Evolutionary conservation across 2,329 filamentous ascomycete genomes (phyloP).

Genomic region (Onygenales sp.): DNA sequence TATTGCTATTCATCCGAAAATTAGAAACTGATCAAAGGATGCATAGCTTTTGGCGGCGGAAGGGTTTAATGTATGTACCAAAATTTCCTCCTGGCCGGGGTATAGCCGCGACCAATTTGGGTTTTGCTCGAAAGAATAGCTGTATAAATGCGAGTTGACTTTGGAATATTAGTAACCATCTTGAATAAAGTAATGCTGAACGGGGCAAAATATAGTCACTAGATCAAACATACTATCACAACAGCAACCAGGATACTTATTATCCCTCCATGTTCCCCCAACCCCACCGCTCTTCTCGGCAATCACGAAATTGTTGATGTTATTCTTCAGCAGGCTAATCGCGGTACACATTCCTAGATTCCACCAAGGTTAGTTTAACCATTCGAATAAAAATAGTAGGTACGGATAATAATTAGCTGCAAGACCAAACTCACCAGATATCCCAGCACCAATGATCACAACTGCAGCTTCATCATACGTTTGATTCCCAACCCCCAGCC

Average conservation of each 20-base stretch:
- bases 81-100: slow-evolving; percentile 52
- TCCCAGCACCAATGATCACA: slow-evolving; percentile 48
- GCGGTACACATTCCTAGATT: slow-evolving; percentile 45
- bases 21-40: not conserved
- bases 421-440: slow-evolving; percentile 33
- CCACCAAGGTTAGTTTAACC: not conserved
- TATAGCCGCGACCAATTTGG: slow-evolving; percentile 49
- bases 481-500: slow-evolving; percentile 30
- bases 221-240: slow-evolving; percentile 35
- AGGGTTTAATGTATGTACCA: slow-evolving; percentile 22
- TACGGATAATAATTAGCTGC: not conserved
- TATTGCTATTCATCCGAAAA: slow-evolving; percentile 32
- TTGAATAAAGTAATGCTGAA: not conserved
- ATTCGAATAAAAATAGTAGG: not conserved
- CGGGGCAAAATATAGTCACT: not conserved
- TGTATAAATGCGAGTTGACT: slow-evolving; percentile 49
- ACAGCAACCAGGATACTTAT: slow-evolving; percentile 48
- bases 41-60: not conserved
- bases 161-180: slow-evolving; percentile 17
- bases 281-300: slow-evolving; percentile 46
- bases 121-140: slow-evolving; percentile 53
- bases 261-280: slow-evolving; percentile 48
- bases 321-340: slow-evolving; percentile 47
- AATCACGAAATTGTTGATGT: slow-evolving; percentile 43
- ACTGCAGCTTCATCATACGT: slow-evolving; percentile 45